Evolutionary conservation across 73 alveolate species (phyloP).

Genomic region (Stentor coeruleus): DNA sequence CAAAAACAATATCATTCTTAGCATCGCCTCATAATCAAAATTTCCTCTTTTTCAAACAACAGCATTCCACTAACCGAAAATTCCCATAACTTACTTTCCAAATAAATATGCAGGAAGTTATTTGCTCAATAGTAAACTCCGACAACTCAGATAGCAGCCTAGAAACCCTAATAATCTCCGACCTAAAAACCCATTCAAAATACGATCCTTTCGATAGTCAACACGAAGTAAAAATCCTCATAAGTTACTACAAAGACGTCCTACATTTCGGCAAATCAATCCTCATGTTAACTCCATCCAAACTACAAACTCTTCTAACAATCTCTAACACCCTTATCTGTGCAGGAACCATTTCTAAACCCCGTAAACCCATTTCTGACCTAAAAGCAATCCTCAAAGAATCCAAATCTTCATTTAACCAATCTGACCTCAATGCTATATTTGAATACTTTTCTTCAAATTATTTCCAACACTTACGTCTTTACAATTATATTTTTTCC

Average conservation of each 20-base stretch:
- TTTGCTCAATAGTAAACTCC: not conserved
- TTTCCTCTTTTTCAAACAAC: too few species aligned
- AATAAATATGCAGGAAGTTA: not conserved
- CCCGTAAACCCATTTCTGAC: not conserved
- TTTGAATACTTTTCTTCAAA: not conserved
- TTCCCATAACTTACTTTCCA: not conserved
- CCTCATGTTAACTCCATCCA: not conserved
- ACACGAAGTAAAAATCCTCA: not conserved
- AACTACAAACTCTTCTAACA: not conserved
- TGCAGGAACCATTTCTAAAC: not conserved
- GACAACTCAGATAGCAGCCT: not conserved
- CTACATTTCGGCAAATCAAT: not conserved
- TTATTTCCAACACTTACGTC: not conserved
- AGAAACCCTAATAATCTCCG: not conserved
- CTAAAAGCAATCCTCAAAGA: not conserved
- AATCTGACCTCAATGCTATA: not conserved
- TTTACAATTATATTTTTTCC: not conserved
- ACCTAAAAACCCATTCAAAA: not conserved
- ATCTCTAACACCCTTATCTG: not conserved
- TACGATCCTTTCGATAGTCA: slow-evolving; percentile 4
- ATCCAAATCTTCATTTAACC: not conserved
- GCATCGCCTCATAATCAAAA: too few species aligned
- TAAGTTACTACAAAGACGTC: not conserved
- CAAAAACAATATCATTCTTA: too few species aligned
- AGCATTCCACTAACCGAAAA: too few species aligned